phyloP scores from a whole-genome alignment of 805 yeast species.

The Grigorovia humatica region DNA sequence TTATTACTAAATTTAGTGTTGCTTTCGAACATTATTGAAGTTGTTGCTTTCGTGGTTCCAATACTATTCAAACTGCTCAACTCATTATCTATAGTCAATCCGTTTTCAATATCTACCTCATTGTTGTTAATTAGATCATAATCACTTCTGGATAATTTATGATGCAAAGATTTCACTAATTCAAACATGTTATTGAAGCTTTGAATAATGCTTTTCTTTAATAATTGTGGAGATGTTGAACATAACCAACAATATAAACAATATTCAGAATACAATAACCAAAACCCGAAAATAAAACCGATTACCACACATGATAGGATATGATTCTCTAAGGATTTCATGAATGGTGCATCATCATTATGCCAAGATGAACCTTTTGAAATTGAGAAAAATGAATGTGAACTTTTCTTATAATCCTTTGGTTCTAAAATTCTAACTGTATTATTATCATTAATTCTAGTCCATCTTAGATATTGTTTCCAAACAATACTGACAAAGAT shows the following conservation, averaged over 20 bases:
- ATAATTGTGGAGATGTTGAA: conserved; percentile 4
- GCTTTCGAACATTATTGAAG: conserved; percentile 2
- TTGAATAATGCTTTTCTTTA: neutral
- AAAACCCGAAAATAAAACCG: conserved; percentile 51
- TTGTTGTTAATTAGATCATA: neutral
- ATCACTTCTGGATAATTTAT: neutral
- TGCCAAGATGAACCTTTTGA: conserved; percentile 91
- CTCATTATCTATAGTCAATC: neutral
- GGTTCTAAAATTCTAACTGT: conserved; percentile 64
- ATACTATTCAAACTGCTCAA: neutral
- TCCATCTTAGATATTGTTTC: conserved; percentile 80
- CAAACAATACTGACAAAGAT: conserved; percentile 75
- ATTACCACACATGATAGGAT: conserved; percentile 58
- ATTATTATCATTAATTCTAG: conserved; percentile 50
- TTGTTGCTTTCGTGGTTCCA: neutral
- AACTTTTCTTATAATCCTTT: conserved; percentile 53
- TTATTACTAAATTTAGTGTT: conserved; percentile 1
- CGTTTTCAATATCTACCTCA: neutral
- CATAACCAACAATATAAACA: conserved; percentile 34
- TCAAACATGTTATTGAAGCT: neutral
- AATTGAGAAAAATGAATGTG: conserved; percentile 59
- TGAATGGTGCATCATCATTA: conserved; percentile 70
- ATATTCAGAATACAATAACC: conserved; percentile 38
- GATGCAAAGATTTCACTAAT: neutral
- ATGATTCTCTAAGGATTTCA: conserved; percentile 65